Base-by-base conservation (phyloP, 176 grass and related monocot species). In the Eremochloa ophiuroides region DNA sequence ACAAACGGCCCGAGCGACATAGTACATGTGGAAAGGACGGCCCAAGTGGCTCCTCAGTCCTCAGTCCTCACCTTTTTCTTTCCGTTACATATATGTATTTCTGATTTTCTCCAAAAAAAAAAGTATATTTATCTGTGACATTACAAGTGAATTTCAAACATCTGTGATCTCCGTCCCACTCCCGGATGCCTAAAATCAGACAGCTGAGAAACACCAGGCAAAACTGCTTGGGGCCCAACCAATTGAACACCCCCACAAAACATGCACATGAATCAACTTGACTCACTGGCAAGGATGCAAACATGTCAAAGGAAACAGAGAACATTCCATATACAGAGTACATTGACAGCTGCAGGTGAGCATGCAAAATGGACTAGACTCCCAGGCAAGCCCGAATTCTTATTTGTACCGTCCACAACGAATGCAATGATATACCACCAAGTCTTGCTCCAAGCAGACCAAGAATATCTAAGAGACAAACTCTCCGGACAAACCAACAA, bases 401-500 rank as follows among this genome's bases (percentile, higher is more conserved):
- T 85, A 80, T 69, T 64, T 76, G 16, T 62, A 38, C 64, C 27
- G 20, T 48, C 66, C 66, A 77, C 72, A 71, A 89, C 22, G 65
- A 89, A 85, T 85, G 66, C 58, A 85, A 85, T 53, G 77, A 46
- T 62, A 85, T 55, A 72, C 22, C 33, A 62, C 56, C n/a, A 55
- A 73, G 23, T 74, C 42, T 69, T 64, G 51, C 63, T 60, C 76
- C 29, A 71, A n/a, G 25, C 62, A 17, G 10, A 34, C 63, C 71
- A 50, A 46, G 77, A 72, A 7, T 53, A 13, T 43, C 82, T 44
- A 66, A 25, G 25, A 13, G 55, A 26, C 55, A 11, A 40, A 62
- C 47, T 35, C 43, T 69, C 12, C 27, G 5, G 23, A 31, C 53
- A 31, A 64, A 71, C 34, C 16, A 71, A 39, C 4, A 37, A 48